Evolutionary conservation across 306 rosid species (phyloP), one percentile per base, ranked within the genome.

Genomic region (Pterocarpus santalinus): DNA sequence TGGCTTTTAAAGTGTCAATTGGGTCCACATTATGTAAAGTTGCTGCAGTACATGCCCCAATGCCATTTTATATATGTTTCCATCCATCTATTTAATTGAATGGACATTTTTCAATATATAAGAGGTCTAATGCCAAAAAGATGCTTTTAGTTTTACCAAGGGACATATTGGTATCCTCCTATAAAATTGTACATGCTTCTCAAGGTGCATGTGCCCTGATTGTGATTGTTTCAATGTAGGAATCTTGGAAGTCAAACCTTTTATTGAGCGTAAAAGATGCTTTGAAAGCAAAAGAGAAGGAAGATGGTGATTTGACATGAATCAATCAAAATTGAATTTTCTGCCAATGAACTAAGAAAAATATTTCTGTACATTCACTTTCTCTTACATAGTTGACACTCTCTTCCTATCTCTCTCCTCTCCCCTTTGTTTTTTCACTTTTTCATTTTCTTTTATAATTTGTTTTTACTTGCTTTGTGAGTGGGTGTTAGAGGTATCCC

Each of bases 301-400:
- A 84, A 83, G 91, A 88, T 61, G 91, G 81, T 62, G 91, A 88
- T 81, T 82, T 88, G 75, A 86, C 88, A 57, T 88, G 79, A 88
- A 70, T 46, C 53, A 74, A 67, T 28, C 60, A 16, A 46, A 43
- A 46, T 69, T 67, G 79, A 71, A 61, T 52, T 58, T 83, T 76
- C n/a, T 57, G 33, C n/a, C n/a, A n/a, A n/a, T n/a, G n/a, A n/a
- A n/a, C n/a, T n/a, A n/a, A n/a, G n/a, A n/a, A n/a, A n/a, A n/a
- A n/a, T n/a, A n/a, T n/a, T n/a, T n/a, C n/a, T n/a, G n/a, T n/a
- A n/a, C n/a, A n/a, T n/a, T n/a, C n/a, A n/a, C n/a, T n/a, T n/a
- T n/a, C n/a, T n/a, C n/a, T n/a, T n/a, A n/a, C n/a, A n/a, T n/a
- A n/a, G n/a, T n/a, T n/a, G n/a, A n/a, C n/a, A n/a, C n/a, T n/a